A percentile compares a stretch with the other conserved stretches of the same genome.
phyloP scores from a whole-genome alignment of 257 asterid species.

The Perilla frutescens region DNA sequence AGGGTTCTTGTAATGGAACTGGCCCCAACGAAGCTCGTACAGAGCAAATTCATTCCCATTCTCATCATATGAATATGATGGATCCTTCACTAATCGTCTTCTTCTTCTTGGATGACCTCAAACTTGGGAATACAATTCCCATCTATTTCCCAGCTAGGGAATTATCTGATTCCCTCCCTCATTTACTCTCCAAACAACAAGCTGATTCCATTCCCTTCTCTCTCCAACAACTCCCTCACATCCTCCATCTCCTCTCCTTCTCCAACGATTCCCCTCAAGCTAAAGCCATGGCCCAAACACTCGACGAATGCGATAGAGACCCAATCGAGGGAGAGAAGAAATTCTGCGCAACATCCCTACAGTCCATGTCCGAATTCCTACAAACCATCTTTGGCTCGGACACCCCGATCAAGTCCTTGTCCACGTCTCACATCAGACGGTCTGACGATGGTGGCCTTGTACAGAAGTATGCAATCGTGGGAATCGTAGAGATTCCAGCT shows the following conservation, averaged over 20 bases:
- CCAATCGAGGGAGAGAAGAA: constrained; percentile 72
- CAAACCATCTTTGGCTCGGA: constrained; percentile 44
- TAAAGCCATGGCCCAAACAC: constrained; percentile 61
- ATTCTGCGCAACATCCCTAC: constrained; percentile 62
- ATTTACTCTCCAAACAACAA: constrained; percentile 48
- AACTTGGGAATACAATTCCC: constrained; percentile 48
- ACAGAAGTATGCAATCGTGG: constrained; percentile 52
- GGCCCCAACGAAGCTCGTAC: too few relatives aligned
- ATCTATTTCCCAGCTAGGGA: constrained; percentile 58
- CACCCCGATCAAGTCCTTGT: constrained; percentile 35
- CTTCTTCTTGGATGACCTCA: constrained; percentile 65
- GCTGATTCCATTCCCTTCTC: constrained; percentile 75
- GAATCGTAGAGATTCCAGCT: constrained; percentile 43
- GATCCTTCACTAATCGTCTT: constrained; percentile 62
- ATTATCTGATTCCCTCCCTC: constrained; percentile 43
- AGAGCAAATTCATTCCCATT: constrained; percentile 23
- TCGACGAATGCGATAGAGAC: constrained; percentile 54
- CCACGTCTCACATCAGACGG: constrained; percentile 53
- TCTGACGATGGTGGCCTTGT: constrained; percentile 20
- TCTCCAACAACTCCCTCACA: constrained; percentile 42
- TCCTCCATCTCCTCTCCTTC: constrained; percentile 56
- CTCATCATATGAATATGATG: constrained; percentile 32
- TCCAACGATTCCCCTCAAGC: constrained; percentile 65
- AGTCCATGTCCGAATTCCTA: constrained; percentile 61
- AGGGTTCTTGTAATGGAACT: constrained; percentile 43